A percentile compares a stretch with the other conserved stretches of the same genome.
phyloP scores from a whole-genome alignment of 805 yeast genomes.

The Candida endomychidarum region DNA sequence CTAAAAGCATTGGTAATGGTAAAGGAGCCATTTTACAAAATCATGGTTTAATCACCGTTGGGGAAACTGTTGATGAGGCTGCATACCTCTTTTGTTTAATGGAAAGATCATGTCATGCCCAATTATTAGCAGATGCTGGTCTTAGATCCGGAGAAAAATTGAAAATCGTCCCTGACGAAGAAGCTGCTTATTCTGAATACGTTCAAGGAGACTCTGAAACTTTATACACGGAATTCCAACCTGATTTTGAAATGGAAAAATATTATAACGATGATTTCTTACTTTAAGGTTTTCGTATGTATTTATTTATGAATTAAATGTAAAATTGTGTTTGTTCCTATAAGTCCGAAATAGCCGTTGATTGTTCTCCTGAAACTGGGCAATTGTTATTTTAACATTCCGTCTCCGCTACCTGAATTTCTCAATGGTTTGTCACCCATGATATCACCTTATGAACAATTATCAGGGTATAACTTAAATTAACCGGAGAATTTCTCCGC shows the following conservation, averaged over 20 bases:
- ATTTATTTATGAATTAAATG: background rate
- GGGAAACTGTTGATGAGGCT: conserved; percentile 37
- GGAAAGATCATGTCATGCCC: conserved; percentile 33
- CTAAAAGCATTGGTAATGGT: conserved; percentile 28
- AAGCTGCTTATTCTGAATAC: conserved; percentile 64
- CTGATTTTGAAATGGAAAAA: conserved; percentile 48
- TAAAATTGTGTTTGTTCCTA: too few species aligned
- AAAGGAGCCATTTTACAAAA: conserved; percentile 34
- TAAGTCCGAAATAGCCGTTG: too few species aligned
- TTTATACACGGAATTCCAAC: conserved; percentile 68
- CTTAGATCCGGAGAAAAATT: conserved; percentile 31
- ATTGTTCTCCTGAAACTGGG: too few species aligned
- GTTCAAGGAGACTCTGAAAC: conserved; percentile 63
- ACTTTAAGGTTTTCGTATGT: background rate
- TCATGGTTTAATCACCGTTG: conserved; percentile 37
- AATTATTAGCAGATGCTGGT: conserved; percentile 40
- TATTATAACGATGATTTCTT: conserved; percentile 9
- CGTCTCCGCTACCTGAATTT: too few species aligned
- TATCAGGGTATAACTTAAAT: too few species aligned
- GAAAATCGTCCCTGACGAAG: conserved; percentile 55
- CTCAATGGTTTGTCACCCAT: too few species aligned
- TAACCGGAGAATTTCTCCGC: too few species aligned
- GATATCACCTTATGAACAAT: too few species aligned
- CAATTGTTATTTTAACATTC: too few species aligned
- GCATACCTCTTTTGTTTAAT: conserved; percentile 33